Evolutionary conservation across 495 filamentous ascomycete species (phyloP).

Genomic region (Aspergillus sclerotioniger): DNA sequence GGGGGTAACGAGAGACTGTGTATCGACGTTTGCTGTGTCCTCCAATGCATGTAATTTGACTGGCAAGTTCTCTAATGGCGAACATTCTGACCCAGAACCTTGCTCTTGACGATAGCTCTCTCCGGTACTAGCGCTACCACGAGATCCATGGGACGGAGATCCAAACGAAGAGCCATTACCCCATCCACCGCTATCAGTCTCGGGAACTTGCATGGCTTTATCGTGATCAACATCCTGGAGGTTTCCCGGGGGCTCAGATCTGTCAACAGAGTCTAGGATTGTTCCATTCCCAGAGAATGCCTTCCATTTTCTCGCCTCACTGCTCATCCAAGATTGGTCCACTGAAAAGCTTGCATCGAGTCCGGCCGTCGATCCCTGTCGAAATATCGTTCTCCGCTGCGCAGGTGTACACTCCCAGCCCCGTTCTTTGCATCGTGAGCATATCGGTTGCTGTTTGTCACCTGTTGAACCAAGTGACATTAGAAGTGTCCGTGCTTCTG

Average conservation of each 20-base stretch:
- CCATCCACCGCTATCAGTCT: not conserved
- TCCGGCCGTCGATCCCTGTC: constrained; percentile 7
- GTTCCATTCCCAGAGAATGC: not conserved
- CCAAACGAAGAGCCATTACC: not conserved
- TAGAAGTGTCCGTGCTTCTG: not conserved
- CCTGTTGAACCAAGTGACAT: not conserved
- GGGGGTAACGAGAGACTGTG: not conserved
- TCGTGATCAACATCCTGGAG: not conserved
- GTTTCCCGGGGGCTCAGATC: too few species aligned
- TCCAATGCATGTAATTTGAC: too few species aligned
- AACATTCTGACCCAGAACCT: too few species aligned
- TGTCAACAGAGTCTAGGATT: not conserved
- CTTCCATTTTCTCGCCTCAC: constrained; percentile 4
- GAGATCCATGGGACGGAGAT: not conserved
- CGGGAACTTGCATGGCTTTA: not conserved
- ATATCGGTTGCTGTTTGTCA: constrained; percentile 8
- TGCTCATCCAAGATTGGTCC: constrained; percentile 9
- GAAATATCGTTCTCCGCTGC: constrained; percentile 1
- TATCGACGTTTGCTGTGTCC: not conserved
- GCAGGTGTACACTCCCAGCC: constrained; percentile 2
- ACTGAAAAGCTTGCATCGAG: constrained; percentile 1
- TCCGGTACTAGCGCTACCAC: not conserved
- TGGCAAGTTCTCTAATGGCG: too few species aligned
- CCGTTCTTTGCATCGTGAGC: constrained; percentile 1
- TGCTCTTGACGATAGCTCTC: too few species aligned